Evolutionary conservation across 1,139 yeast species (phyloP), one percentile per base, ranked within the genome.

Genomic region (Pichia inconspicua): DNA sequence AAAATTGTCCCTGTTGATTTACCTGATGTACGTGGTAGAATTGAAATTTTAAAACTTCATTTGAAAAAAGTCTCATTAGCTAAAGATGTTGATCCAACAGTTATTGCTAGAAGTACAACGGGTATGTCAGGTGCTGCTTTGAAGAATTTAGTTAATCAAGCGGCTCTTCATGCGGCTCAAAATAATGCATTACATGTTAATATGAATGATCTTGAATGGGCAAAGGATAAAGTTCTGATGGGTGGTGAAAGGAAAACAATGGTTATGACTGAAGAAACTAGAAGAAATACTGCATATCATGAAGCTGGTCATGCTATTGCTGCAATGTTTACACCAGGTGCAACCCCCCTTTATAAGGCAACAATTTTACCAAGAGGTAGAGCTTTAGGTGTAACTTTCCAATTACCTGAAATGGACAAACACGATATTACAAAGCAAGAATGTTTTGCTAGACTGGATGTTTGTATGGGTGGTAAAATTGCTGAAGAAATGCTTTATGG

Each of bases 261-360:
- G 97, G 97, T 92, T 45, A 78, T 92, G 69, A 90, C 98, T 27
- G 97, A 92, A 66, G 97, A 92, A 57, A 79, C 95, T 0, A 80
- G 97, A 66, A 80, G 78, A 58, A 90, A 92, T 58, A 94, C 98
- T 19, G 98, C 98, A 2, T 94, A 82, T 66, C 99, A 92, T 68
- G 99, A 92, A 70, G 99, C 98, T 10, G 99, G 99, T 3, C 99
- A 92, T 69, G 98, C 98, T 5, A 87, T 92, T 51, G 88, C 90
- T 87, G 97, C 98, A 6, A 77, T 92, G 79, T 92, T 77, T 67
- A 87, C 96, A 11, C 82, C 82, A 11, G 97, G 96, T n/a, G 97
- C 98, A 10, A 89, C 96, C 7, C 90, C 96, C 3, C 74, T 94
- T 52, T 94, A 94, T 70, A 92, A 92, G 68, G 98, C 97, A 2